phyloP scores from a whole-genome alignment of 371 early-diverging fungal genomes.

The Capillidium rhysosporum region DNA sequence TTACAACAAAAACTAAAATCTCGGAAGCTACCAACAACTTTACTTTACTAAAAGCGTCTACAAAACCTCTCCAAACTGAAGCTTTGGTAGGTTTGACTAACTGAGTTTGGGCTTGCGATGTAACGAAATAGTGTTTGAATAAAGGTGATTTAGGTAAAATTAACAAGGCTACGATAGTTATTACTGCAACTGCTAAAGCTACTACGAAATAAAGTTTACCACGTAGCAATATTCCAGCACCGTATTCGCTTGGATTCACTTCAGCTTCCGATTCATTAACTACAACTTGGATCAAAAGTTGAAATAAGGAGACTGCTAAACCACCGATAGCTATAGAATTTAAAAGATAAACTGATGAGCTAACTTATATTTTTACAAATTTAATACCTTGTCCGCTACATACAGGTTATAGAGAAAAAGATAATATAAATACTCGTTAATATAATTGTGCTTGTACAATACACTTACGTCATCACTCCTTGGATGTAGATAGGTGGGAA shows the following conservation, averaged over 20 bases:
- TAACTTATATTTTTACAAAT: no score
- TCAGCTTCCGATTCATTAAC: no score
- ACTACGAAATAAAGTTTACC: not conserved
- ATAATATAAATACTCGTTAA: no score
- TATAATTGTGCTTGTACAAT: no score
- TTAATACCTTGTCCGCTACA: no score
- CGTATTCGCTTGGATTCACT: constrained; percentile 14
- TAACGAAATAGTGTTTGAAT: no score
- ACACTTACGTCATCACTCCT: constrained; percentile 54
- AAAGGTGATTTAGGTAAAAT: not conserved
- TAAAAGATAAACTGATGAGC: no score
- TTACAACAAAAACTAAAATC: constrained; percentile 35
- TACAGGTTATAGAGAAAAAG: no score
- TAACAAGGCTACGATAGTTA: not conserved
- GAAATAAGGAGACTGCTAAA: constrained; percentile 30
- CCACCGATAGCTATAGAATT: constrained; percentile 26
- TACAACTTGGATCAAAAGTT: constrained; percentile 18
- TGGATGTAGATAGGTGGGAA: constrained; percentile 50
- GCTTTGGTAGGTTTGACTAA: no score
- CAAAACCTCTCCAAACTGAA: not conserved
- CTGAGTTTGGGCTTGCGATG: no score
- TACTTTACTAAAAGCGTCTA: constrained; percentile 12
- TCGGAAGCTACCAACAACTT: constrained; percentile 21
- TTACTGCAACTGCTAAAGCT: not conserved
- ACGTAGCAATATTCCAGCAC: not conserved